phyloP scores from a whole-genome alignment of 2,329 filamentous ascomycete species.

The Plectosphaerella sp. region DNA sequence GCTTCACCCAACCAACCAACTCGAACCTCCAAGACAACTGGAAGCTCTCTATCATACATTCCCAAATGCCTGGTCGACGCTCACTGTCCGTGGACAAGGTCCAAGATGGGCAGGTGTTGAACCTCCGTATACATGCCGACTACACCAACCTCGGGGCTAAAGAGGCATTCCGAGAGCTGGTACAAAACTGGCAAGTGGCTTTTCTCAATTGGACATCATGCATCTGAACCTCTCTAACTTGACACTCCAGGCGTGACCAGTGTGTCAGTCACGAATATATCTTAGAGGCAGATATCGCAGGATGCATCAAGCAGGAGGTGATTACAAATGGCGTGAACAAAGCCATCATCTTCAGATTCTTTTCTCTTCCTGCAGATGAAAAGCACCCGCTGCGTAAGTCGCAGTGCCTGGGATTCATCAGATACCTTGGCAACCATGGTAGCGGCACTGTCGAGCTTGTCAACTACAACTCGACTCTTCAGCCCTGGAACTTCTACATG shows the following conservation, averaged over 20 bases:
- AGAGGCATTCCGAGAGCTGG: constrained; percentile 25
- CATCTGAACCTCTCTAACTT: neutral
- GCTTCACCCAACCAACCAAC: too few relatives aligned
- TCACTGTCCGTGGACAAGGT: neutral
- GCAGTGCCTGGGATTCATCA: constrained; percentile 18
- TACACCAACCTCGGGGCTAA: neutral
- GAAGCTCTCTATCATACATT: too few relatives aligned
- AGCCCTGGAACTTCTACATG: constrained; percentile 23
- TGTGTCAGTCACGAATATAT: constrained; percentile 19
- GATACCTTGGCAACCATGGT: constrained; percentile 15
- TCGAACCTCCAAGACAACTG: too few relatives aligned
- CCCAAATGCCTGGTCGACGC: too few relatives aligned
- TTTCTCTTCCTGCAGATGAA: constrained; percentile 1
- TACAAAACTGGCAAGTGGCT: constrained; percentile 24
- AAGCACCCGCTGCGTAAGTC: too few relatives aligned
- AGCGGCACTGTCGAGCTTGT: constrained; percentile 21
- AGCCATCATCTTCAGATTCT: constrained; percentile 23
- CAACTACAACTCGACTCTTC: constrained; percentile 20
- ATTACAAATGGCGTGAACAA: constrained; percentile 1
- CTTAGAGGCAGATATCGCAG: constrained; percentile 14
- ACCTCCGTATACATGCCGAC: neutral
- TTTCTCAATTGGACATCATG: neutral
- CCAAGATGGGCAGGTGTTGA: neutral
- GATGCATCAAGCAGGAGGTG: constrained; percentile 12
- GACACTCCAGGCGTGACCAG: constrained; percentile 18